These are phyloP conservation scores for Coelastrella sp. DNA, from an alignment of 139 green algal genomes.

Conservation along the genomic window DNA sequence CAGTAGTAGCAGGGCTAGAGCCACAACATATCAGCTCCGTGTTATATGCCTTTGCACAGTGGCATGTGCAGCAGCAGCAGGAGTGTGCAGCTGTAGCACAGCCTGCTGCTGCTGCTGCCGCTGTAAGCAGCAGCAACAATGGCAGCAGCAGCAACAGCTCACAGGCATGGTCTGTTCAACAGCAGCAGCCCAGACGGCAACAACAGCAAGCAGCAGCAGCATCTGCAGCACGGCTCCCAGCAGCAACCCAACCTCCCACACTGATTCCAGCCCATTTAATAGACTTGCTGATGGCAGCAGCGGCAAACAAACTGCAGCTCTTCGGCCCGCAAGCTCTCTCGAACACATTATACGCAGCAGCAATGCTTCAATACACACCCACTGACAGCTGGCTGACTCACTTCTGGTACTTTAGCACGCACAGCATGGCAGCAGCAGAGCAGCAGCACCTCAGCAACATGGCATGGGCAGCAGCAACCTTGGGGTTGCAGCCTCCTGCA, in stretches of 20 bases:
- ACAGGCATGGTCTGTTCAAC: neutral
- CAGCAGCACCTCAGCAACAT: slow-evolving; percentile 45
- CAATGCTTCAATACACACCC: neutral
- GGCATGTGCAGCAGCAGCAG: neutral
- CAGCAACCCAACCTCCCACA: neutral
- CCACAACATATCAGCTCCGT: slow-evolving; percentile 28
- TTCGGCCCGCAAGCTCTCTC: slow-evolving; percentile 11
- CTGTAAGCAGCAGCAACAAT: neutral
- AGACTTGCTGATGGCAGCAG: neutral
- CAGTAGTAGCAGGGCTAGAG: slow-evolving; percentile 16
- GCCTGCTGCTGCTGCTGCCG: neutral
- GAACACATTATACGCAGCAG: slow-evolving; percentile 31
- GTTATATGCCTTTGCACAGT: slow-evolving; percentile 10
- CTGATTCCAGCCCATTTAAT: neutral
- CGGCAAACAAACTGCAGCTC: neutral
- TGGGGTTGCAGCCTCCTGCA: neutral
- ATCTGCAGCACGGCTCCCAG: neutral
- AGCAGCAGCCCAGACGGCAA: neutral
- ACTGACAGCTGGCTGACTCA: neutral
- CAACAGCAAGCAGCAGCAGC: neutral
- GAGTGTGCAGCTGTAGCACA: neutral
- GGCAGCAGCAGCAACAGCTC: neutral
- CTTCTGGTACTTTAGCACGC: slow-evolving; percentile 9
- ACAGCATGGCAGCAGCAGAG: slow-evolving; percentile 8
- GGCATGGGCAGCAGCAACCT: slow-evolving; percentile 15